phyloP scores from a whole-genome alignment of 164 flowering plant genomes.

The Stephania cephalantha region DNA sequence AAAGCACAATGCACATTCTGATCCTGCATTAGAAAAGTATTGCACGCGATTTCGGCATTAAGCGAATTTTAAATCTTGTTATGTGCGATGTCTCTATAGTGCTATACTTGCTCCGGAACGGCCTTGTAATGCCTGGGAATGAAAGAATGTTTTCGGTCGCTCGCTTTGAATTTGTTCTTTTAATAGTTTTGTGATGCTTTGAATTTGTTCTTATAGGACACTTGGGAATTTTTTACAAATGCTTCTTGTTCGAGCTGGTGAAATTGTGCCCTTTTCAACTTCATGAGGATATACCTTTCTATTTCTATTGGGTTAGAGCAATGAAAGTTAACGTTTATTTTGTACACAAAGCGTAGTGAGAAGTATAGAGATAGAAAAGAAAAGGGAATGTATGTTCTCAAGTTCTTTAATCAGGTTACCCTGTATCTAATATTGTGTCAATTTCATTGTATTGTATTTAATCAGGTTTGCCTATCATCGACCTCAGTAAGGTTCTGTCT shows the following conservation, averaged over 20 bases:
- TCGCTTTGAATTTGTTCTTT: too few species aligned
- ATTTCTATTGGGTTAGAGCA: neutral
- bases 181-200: too few species aligned
- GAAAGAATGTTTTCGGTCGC: neutral
- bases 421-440: too few species aligned
- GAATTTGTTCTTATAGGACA: neutral
- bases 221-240: neutral
- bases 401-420: too few species aligned
- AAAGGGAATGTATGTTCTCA: neutral
- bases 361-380: neutral
- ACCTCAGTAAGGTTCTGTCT: neutral
- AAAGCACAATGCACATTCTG: neutral
- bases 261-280: neutral
- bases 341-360: neutral
- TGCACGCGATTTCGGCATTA: neutral
- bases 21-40: neutral
- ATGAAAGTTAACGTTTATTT: neutral
- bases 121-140: neutral
- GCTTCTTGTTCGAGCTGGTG: neutral
- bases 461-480: neutral
- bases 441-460: neutral
- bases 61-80: neutral
- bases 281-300: neutral
- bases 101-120: neutral
- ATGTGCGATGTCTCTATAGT: neutral